Evolutionary conservation across 176 grass and related monocot species (phyloP).

Genomic region (Pontederia paniculata): DNA sequence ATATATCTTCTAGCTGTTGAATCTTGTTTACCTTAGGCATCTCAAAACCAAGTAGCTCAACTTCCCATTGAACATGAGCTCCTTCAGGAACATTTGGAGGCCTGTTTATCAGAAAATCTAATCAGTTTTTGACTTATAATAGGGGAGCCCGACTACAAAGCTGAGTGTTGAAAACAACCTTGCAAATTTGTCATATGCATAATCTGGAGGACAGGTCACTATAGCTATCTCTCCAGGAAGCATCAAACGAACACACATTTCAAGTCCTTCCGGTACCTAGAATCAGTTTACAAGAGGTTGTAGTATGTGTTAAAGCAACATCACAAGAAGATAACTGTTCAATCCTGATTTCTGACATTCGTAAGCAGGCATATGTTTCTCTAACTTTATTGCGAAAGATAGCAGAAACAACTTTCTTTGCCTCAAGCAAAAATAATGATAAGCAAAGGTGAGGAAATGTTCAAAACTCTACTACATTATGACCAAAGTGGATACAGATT

Average conservation of each 20-base stretch:
- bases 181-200: constrained; percentile 94
- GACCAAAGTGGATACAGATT: too few relatives aligned
- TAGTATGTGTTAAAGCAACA: not conserved
- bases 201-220: constrained; percentile 89
- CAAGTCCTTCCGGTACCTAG: constrained; percentile 87
- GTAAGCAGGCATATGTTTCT: too few relatives aligned
- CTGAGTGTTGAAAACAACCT: constrained; percentile 34
- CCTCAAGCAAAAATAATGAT: too few relatives aligned
- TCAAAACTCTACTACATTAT: too few relatives aligned
- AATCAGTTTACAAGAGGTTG: constrained; percentile 6
- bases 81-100: constrained; percentile 86
- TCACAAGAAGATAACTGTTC: too few relatives aligned
- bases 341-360: too few relatives aligned
- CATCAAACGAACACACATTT: constrained; percentile 97
- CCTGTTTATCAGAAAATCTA: constrained; percentile 25
- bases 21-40: constrained; percentile 53
- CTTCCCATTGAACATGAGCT: constrained; percentile 81
- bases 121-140: not conserved
- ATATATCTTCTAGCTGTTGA: too few relatives aligned
- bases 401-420: too few relatives aligned
- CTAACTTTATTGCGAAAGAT: too few relatives aligned
- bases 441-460: too few relatives aligned
- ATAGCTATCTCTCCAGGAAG: constrained; percentile 87
- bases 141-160: not conserved
- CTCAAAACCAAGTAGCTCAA: constrained; percentile 90